A percentile compares a stretch with the other conserved stretches of the same genome.
Evolutionary conservation across 2,329 filamentous ascomycete species (phyloP).

Genomic region (Epicoccum nigrum): DNA sequence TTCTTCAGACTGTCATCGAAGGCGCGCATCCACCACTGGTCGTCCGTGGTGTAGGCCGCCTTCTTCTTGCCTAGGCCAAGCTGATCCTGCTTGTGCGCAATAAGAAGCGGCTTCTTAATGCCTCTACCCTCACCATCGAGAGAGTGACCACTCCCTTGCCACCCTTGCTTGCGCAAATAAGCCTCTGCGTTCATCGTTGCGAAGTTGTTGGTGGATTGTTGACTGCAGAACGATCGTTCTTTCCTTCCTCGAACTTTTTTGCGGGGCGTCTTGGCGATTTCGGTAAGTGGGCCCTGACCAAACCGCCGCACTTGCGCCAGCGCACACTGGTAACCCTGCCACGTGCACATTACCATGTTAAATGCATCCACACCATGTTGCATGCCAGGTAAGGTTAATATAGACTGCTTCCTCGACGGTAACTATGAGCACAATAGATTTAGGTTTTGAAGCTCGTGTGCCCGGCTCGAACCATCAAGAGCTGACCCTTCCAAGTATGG

Average conservation of each 20-base stretch:
- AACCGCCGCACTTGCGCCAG: too few relatives aligned
- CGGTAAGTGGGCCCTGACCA: neutral
- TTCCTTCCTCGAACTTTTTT: conserved; percentile 16
- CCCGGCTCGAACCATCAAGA: too few relatives aligned
- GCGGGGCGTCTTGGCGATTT: conserved; percentile 11
- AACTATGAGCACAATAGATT: too few relatives aligned
- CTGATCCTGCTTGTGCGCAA: conserved; percentile 81
- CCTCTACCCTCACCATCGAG: conserved; percentile 79
- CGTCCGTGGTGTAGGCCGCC: conserved; percentile 59
- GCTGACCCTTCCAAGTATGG: too few relatives aligned
- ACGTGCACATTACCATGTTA: too few relatives aligned
- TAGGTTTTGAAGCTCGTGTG: too few relatives aligned
- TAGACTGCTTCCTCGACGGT: too few relatives aligned
- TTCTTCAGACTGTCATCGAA: conserved; percentile 90
- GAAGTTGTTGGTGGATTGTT: neutral
- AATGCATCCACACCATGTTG: too few relatives aligned
- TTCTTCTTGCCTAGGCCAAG: conserved; percentile 82
- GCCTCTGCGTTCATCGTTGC: conserved; percentile 78
- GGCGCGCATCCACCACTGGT: conserved; percentile 97
- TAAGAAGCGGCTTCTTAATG: conserved; percentile 80
- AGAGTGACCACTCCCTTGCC: conserved; percentile 86
- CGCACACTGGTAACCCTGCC: too few relatives aligned
- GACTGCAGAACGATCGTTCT: neutral
- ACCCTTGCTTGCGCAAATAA: conserved; percentile 84
- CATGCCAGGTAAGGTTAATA: too few relatives aligned